These are phyloP conservation scores for Blastomyces silverae DNA, from an alignment of 2,329 filamentous ascomycete genomes.

Conservation along the genomic window DNA sequence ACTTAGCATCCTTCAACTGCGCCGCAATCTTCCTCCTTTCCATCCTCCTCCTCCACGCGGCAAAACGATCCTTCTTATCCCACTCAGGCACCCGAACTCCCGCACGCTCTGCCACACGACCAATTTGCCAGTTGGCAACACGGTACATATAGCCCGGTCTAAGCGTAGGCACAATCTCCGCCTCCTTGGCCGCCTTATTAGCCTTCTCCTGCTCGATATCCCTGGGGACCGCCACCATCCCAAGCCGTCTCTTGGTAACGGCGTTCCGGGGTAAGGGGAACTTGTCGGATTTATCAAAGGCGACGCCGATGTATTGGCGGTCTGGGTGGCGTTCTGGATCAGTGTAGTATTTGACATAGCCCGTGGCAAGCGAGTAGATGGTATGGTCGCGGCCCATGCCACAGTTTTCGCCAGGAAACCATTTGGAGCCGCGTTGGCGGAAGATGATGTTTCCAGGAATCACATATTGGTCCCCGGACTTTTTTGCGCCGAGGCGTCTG, in stretches of 20 bases:
- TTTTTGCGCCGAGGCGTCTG: slow-evolving; percentile 92
- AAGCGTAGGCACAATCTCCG: slow-evolving; percentile 29
- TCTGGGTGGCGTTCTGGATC: slow-evolving; percentile 77
- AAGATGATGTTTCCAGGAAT: slow-evolving; percentile 97
- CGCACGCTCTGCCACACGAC: slow-evolving; percentile 54
- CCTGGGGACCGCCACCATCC: slow-evolving; percentile 55
- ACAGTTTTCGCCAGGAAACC: slow-evolving; percentile 93
- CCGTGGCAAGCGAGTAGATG: slow-evolving; percentile 75
- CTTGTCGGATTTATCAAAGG: slow-evolving; percentile 71
- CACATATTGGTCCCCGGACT: slow-evolving; percentile 85
- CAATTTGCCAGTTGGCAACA: slow-evolving; percentile 62
- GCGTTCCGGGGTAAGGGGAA: slow-evolving; percentile 72
- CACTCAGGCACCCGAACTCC: slow-evolving; percentile 52
- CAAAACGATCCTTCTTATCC: slow-evolving; percentile 54
- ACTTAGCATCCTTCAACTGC: slow-evolving; percentile 50
- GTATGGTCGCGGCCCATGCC: slow-evolving; percentile 95
- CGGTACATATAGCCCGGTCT: slow-evolving; percentile 58
- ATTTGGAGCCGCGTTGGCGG: slow-evolving; percentile 87
- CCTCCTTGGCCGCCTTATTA: slow-evolving; percentile 19
- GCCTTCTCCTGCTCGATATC: slow-evolving; percentile 21
- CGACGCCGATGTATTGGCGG: slow-evolving; percentile 89
- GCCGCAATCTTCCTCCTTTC: slow-evolving; percentile 46
- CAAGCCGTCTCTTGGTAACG: slow-evolving; percentile 65
- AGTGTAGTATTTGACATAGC: slow-evolving; percentile 95
- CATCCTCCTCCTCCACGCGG: slow-evolving; percentile 57